A percentile compares a stretch with the other conserved stretches of the same genome.
Evolutionary conservation across 176 grass and related monocot species (phyloP).

Genomic region (Phyllostachys edulis): DNA sequence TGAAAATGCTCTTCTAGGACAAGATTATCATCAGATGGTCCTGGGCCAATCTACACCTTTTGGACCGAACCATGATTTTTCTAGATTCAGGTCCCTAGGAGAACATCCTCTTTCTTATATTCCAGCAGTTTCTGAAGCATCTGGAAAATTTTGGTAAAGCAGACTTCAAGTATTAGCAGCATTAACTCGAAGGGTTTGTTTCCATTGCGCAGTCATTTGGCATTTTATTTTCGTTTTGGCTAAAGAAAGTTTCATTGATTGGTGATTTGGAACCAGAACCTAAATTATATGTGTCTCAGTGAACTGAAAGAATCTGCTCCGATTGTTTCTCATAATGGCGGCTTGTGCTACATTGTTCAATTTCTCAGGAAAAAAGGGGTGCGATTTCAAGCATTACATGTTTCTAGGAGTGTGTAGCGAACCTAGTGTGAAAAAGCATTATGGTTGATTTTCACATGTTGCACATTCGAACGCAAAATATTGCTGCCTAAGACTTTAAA

Average conservation of each 20-base stretch:
- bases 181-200: not conserved
- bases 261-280: not conserved
- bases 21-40: not conserved
- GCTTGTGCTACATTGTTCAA: not conserved
- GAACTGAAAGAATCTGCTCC: not conserved
- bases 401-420: not conserved
- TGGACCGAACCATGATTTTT: not conserved
- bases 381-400: not conserved
- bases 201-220: not conserved
- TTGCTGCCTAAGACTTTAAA: not conserved
- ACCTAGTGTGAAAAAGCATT: not conserved
- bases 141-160: not conserved
- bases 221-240: not conserved
- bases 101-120: not conserved
- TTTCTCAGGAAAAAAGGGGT: not conserved
- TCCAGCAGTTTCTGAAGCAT: not conserved
- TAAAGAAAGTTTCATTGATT: not conserved
- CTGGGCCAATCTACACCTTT: not conserved
- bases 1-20: not conserved
- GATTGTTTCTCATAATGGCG: not conserved
- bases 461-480: not conserved
- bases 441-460: not conserved
- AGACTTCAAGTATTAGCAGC: not conserved
- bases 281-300: not conserved
- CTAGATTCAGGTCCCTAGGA: not conserved